These are phyloP conservation scores for Singerocomus inundabilis DNA, from an alignment of 1,284 basidiomycete species.

Conservation along the genomic window DNA sequence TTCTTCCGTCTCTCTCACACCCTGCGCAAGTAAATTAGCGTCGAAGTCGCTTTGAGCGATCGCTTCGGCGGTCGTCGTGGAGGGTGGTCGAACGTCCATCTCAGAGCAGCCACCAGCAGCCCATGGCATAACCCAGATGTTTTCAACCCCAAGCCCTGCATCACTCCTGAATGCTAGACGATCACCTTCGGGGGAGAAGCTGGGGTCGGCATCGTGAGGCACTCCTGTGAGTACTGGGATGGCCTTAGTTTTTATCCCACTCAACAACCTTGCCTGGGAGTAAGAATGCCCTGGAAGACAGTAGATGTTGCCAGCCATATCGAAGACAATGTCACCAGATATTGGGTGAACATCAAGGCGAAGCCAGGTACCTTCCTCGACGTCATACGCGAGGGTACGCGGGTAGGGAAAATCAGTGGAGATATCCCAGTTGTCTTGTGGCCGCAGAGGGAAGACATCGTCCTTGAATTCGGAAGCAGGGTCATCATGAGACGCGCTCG, in stretches of 20 bases:
- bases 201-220: constrained; percentile 68
- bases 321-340: constrained; percentile 70
- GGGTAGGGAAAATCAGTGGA: constrained; percentile 74
- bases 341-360: constrained; percentile 66
- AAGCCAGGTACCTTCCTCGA: constrained; percentile 71
- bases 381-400: constrained; percentile 62
- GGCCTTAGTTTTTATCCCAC: constrained; percentile 21
- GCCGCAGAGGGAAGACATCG: constrained; percentile 62
- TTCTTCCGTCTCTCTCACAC: constrained; percentile 48
- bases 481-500: constrained; percentile 21
- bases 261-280: constrained; percentile 19
- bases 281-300: constrained; percentile 54
- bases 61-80: constrained; percentile 18
- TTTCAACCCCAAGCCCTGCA: constrained; percentile 67
- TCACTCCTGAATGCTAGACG: constrained; percentile 65
- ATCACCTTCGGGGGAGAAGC: constrained; percentile 65
- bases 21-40: constrained; percentile 46
- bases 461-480: constrained; percentile 53
- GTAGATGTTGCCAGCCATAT: constrained; percentile 72
- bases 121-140: constrained; percentile 70
- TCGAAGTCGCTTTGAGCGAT: constrained; percentile 40
- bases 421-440: constrained; percentile 69
- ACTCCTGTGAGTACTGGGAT: constrained; percentile 45
- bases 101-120: constrained; percentile 48
- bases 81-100: constrained; percentile 49